These are phyloP conservation scores for Dissophora globulifera DNA, from an alignment of 192 early-diverging fungal genomes.

Conservation along the genomic window DNA sequence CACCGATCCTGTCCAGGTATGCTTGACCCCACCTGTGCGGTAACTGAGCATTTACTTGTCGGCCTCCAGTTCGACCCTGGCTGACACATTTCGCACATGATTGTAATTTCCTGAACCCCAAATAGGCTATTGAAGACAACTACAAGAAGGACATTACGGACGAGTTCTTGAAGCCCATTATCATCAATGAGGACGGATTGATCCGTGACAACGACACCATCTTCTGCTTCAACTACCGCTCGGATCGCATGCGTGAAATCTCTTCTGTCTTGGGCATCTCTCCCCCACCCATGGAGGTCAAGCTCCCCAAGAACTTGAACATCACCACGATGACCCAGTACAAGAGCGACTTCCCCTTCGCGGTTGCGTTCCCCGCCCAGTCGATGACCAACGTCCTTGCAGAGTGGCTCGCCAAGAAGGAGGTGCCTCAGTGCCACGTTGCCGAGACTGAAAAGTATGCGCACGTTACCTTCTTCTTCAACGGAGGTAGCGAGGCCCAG, in stretches of 20 bases:
- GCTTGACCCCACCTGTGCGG: not conserved
- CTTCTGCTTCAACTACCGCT: constrained; percentile 99
- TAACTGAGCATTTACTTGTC: not conserved
- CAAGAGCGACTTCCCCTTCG: constrained; percentile 97
- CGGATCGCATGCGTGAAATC: constrained; percentile 98
- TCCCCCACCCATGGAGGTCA: constrained; percentile 86
- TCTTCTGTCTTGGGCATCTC: constrained; percentile 85
- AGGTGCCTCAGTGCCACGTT: constrained; percentile 93
- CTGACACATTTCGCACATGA: not conserved
- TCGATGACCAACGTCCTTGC: constrained; percentile 98
- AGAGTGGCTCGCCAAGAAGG: constrained; percentile 93
- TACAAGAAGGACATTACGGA: constrained; percentile 95
- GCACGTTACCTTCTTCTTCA: constrained; percentile 99
- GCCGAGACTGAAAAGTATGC: constrained; percentile 99
- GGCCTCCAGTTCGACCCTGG: not conserved
- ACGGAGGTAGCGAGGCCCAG: constrained; percentile 95
- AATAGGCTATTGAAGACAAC: constrained; percentile 80
- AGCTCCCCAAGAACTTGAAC: constrained; percentile 79
- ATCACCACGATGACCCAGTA: constrained; percentile 98
- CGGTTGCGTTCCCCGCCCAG: constrained; percentile 95
- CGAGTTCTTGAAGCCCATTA: constrained; percentile 99
- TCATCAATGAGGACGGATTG: constrained; percentile 79
- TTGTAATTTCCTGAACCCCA: no score
- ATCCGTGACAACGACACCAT: constrained; percentile 91
- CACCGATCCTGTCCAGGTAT: constrained; percentile 67